phyloP scores from a whole-genome alignment of 179 eudicot genomes.

The Spinacia oleracea region DNA sequence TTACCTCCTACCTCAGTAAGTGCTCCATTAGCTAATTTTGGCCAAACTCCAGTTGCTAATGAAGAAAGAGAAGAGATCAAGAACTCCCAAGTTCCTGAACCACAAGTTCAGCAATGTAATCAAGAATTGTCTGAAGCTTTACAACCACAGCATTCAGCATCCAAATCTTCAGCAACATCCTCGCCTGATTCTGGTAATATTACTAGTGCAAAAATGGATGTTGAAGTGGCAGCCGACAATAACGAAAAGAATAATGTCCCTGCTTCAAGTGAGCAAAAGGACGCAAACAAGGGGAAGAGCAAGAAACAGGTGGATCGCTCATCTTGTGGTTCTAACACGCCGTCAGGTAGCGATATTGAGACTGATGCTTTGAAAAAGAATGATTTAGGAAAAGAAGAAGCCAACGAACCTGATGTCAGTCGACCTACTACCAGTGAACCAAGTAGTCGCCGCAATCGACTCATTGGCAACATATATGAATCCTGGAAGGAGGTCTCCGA shows the following conservation, averaged over 20 bases:
- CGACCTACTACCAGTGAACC: conserved; percentile 45
- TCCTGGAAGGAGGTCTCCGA: conserved; percentile 97
- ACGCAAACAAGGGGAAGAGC: conserved; percentile 47
- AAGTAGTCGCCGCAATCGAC: conserved; percentile 57
- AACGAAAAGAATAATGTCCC: conserved; percentile 41
- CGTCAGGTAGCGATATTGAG: conserved; percentile 87
- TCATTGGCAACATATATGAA: conserved; percentile 45
- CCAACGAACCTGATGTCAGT: conserved; percentile 51
- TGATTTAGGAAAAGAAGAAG: conserved; percentile 48
- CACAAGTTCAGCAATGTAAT: conserved; percentile 42
- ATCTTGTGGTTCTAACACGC: conserved; percentile 92
- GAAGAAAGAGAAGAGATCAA: conserved; percentile 41
- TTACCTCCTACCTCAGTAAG: conserved; percentile 43
- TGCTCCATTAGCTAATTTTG: conserved; percentile 29
- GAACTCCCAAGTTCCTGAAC: conserved; percentile 33
- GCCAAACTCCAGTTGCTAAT: conserved; percentile 36
- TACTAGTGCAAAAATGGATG: conserved; percentile 43
- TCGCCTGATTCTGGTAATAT: conserved; percentile 57
- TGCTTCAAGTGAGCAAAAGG: conserved; percentile 39
- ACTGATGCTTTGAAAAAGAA: conserved; percentile 71
- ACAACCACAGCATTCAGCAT: conserved; percentile 44
- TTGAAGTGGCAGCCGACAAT: conserved; percentile 30
- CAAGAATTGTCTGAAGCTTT: conserved; percentile 45
- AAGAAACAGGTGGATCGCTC: conserved; percentile 83
- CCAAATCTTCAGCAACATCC: conserved; percentile 46